phyloP scores from a whole-genome alignment of 768 basidiomycete genomes.

The Amylocystis lapponica region DNA sequence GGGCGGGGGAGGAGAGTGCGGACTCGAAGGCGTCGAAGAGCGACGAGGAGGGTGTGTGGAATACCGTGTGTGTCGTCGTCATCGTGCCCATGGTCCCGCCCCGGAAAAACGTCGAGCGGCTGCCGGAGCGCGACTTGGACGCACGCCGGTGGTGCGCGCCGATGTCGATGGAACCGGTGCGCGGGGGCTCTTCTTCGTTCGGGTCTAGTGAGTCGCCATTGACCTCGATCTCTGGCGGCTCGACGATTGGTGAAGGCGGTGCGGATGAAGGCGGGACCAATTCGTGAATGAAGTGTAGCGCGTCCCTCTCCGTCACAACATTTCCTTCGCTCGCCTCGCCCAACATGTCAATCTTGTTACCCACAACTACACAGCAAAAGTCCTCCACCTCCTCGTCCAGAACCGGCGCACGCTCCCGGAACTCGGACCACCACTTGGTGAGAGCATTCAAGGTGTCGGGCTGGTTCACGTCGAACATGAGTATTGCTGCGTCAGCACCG shows the following conservation, averaged over 20 bases:
- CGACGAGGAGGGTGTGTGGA: constrained; percentile 80
- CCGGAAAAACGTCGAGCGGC: constrained; percentile 32
- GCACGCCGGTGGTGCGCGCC: constrained; percentile 22
- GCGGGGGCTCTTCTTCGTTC: constrained; percentile 4
- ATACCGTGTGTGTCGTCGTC: constrained; percentile 54
- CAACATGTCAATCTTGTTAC: constrained; percentile 71
- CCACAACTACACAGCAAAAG: constrained; percentile 64
- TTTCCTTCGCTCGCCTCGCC: constrained; percentile 11
- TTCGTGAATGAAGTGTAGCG: constrained; percentile 47
- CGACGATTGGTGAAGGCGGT: constrained; percentile 13
- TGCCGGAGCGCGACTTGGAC: constrained; percentile 43
- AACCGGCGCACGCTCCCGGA: constrained; percentile 60
- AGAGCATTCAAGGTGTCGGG: constrained; percentile 55
- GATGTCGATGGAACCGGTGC: constrained; percentile 28
- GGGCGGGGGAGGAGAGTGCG: constrained; percentile 54
- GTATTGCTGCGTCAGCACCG: constrained; percentile 74
- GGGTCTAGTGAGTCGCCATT: background rate
- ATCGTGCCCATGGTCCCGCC: constrained; percentile 52
- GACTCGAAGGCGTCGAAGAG: constrained; percentile 57
- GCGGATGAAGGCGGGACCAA: constrained; percentile 40
- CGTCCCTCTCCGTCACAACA: constrained; percentile 37
- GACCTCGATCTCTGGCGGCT: background rate
- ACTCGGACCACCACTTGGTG: constrained; percentile 75
- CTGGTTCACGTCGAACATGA: constrained; percentile 76
- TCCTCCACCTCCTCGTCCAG: constrained; percentile 53